Conservation (phyloP, 208 protist species). For the Leishmania arabica region DNA sequence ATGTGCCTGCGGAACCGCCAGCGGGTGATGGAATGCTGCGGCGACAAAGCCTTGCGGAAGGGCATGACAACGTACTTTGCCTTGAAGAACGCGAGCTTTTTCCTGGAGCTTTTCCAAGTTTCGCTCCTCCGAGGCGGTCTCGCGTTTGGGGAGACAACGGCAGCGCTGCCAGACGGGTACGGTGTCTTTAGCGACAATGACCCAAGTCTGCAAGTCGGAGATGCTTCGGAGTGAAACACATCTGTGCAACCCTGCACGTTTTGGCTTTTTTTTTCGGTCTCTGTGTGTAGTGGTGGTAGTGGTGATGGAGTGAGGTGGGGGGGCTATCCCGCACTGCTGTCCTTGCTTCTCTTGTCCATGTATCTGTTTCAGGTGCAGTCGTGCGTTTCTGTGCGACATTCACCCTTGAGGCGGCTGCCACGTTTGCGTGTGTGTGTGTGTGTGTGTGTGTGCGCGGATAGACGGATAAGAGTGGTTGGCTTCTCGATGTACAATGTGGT, state of each 20-base stretch:
- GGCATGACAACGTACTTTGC: constrained; percentile 7
- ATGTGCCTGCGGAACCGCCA: constrained; percentile 28
- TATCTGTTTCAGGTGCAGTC: neutral
- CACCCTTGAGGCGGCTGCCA: neutral
- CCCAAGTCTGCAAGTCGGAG: constrained; percentile 35
- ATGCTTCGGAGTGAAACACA: neutral
- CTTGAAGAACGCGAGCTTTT: constrained; percentile 42
- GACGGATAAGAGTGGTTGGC: neutral
- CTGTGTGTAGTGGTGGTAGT: neutral
- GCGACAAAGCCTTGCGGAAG: neutral
- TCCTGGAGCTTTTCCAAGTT: constrained; percentile 36
- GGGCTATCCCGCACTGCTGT: neutral
- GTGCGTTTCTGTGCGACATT: neutral
- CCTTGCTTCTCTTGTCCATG: neutral
- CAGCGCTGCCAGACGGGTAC: constrained; percentile 58
- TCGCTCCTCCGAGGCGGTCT: constrained; percentile 1
- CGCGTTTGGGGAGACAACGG: neutral
- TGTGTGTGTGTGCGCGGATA: too few relatives aligned
- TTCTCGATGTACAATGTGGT: neutral
- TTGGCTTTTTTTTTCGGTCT: neutral
- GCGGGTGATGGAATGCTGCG: neutral
- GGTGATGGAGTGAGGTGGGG: neutral
- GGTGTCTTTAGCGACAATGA: constrained; percentile 71
- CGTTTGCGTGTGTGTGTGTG: neutral
- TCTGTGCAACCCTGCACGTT: neutral